Percentiles rank a stretch among this genome's conserved stretches.
Evolutionary conservation across 257 asterid genomes (phyloP).

Genomic region (Sherardia arvensis): DNA sequence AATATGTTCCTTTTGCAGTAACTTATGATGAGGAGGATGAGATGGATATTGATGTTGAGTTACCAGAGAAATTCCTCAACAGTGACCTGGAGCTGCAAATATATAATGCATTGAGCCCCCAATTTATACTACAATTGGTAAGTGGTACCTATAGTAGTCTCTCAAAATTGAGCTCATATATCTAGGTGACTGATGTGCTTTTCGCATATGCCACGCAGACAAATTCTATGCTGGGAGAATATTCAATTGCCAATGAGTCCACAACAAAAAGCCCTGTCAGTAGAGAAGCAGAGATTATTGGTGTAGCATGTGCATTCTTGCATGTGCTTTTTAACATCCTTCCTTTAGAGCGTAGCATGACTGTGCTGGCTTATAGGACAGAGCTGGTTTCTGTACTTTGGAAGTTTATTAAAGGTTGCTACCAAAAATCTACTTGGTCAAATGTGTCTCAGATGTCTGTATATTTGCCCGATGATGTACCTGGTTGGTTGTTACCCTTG

Average conservation of each 20-base stretch:
- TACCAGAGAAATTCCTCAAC: constrained; percentile 35
- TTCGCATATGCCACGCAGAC: constrained; percentile 42
- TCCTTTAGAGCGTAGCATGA: constrained; percentile 82
- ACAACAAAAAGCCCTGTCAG: constrained; percentile 38
- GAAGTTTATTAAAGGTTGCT: constrained; percentile 81
- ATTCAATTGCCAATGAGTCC: constrained; percentile 31
- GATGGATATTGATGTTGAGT: constrained; percentile 55
- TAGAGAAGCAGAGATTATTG: constrained; percentile 66
- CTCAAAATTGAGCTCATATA: not conserved
- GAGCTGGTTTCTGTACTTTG: constrained; percentile 79
- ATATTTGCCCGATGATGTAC: constrained; percentile 56
- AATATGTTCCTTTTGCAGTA: constrained; percentile 30
- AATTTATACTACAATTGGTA: constrained; percentile 82
- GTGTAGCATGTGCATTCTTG: constrained; percentile 82
- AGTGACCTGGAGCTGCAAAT: constrained; percentile 69
- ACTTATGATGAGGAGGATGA: constrained; percentile 47
- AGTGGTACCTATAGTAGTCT: not conserved
- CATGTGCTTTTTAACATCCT: constrained; percentile 68
- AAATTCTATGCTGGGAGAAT: constrained; percentile 57
- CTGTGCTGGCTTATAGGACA: constrained; percentile 86
- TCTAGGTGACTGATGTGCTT: not conserved
- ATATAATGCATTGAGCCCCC: constrained; percentile 55
- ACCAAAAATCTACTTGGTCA: constrained; percentile 71
- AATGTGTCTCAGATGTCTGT: constrained; percentile 56
- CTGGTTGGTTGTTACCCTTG: constrained; percentile 85